Evolutionary conservation across 1,139 yeast species (phyloP).

Genomic region (Protomyces inouyei): DNA sequence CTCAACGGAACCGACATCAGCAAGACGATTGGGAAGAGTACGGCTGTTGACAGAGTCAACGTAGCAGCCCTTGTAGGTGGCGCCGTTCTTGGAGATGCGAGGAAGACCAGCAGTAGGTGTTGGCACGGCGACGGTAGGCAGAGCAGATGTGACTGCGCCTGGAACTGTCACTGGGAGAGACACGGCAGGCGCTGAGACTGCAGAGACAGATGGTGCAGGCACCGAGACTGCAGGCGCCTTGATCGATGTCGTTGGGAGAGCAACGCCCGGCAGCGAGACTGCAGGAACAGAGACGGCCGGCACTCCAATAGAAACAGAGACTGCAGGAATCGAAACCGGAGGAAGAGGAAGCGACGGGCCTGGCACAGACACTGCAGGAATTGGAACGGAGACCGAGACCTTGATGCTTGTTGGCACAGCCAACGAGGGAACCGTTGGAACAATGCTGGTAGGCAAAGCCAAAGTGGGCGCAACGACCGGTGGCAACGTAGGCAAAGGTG

Average conservation of each 20-base stretch:
- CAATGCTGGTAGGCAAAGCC: no score
- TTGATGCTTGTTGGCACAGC: not conserved
- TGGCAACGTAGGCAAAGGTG: not conserved
- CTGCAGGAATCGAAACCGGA: not conserved
- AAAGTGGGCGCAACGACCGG: not conserved
- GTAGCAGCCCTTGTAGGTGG: slow-evolving; percentile 4
- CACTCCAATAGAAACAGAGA: not conserved
- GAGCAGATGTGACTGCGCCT: no score
- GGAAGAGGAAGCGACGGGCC: not conserved
- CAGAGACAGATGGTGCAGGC: not conserved
- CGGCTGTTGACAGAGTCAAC: not conserved
- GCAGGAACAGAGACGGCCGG: not conserved
- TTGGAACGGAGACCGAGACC: not conserved
- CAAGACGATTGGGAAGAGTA: not conserved
- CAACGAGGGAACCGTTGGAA: not conserved
- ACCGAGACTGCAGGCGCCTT: not conserved
- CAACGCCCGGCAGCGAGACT: not conserved
- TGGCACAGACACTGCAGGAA: not conserved
- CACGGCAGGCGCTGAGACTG: not conserved
- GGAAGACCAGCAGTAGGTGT: not conserved
- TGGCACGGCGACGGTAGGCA: not conserved
- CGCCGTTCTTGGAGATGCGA: not conserved
- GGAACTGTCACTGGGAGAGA: not conserved
- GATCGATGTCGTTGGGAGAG: not conserved
- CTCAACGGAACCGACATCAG: slow-evolving; percentile 3